Base-by-base conservation (phyloP, 306 rosid genomes). In the Castanea sativa region DNA sequence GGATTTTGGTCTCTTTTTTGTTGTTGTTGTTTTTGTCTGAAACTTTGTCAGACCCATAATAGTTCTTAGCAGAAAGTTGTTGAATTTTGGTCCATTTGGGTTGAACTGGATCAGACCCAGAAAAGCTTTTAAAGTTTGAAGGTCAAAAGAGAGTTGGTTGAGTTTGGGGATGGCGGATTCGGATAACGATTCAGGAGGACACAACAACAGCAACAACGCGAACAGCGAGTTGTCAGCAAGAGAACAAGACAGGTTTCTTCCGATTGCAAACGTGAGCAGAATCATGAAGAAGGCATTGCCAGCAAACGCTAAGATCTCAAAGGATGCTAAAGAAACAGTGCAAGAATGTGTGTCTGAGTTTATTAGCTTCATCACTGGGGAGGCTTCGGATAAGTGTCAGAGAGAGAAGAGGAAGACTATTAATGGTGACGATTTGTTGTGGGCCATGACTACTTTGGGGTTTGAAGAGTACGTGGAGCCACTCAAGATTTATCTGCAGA, bases 251-350 rank as follows among this genome's bases (percentile, higher is more conserved):
- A 64, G 89, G 74, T 85, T 90, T 73, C 61, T 90, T 51, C 94
- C 91, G 77, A 90, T 90, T n/a, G 92, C 94, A 38, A 90, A 88
- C 88, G 94, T 90, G 59, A 90, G 94, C 82, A 73, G 92, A 59
- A 90, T 88, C 60, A 90, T 90, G 94, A 90, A 90, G 86, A 90
- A 90, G 80, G 94, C 91, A 11, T 52, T 90, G 78, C 91, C 94
- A n/a, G 94, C 90, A 25, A 90, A 90, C 88, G 90, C 88, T 4
- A 91, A 89, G 87, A 89, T 91, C 76, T 91, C 91, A 1, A 91
- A 89, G 78, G 94, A 90, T 80, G 90, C 92, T 4, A 90, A 88
- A 52, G 91, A 91, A 82, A 91, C 91, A 1, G 89, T 91, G 30
- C 90, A 91, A 71, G 92, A 87, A 80, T 91, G 91, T 64, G 91